Evolutionary conservation across 345 rosid species (phyloP), one percentile per base, ranked within the genome.

Genomic region (Schrenkiella parvula): DNA sequence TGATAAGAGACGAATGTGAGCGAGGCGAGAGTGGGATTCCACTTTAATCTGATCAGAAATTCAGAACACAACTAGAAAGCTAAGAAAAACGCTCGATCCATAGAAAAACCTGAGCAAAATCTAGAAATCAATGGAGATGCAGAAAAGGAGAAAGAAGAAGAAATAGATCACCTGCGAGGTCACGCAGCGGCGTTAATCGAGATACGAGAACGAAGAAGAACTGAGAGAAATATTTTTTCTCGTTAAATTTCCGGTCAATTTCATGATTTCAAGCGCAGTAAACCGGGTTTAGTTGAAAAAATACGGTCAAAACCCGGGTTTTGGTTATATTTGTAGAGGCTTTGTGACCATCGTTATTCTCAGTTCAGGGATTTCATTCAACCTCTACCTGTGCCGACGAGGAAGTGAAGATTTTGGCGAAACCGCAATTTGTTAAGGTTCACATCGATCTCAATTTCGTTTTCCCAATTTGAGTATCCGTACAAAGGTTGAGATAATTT

Each of bases 161-260:
- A 29, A 23, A 15, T 1, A 34, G 66, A 29, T 68, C 64, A 56
- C 64, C 73, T 43, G 55, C 42, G 21, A 64, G n/a, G 43, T 18
- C n/a, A 64, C 56, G 73, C 13, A 8, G 64, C 73, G 54, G 39
- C 73, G 31, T 42, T 55, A 55, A 55, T 68, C 54, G 61, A 43
- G 48, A 43, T 15, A 6, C 11, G 48, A 67, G 41, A 12, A 67
- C 29, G 10, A 52, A 13, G 10, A 52, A 13, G 5, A 54, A 15
- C 58, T 65, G 32, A 18, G 69, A 64, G n/a, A 5, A 4, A 26
- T 15, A 38, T 2, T 38, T 22, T 51, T 11, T 23, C 37, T 53
- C 3, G 41, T 8, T 1, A 17, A 55, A 2, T 68, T 29, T 9
- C 55, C 21, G 64, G 52, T 32, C 55, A 4, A 32, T 68, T 14